phyloP scores from a whole-genome alignment of 2,329 filamentous ascomycete species.

The Waltergamsia citrina region DNA sequence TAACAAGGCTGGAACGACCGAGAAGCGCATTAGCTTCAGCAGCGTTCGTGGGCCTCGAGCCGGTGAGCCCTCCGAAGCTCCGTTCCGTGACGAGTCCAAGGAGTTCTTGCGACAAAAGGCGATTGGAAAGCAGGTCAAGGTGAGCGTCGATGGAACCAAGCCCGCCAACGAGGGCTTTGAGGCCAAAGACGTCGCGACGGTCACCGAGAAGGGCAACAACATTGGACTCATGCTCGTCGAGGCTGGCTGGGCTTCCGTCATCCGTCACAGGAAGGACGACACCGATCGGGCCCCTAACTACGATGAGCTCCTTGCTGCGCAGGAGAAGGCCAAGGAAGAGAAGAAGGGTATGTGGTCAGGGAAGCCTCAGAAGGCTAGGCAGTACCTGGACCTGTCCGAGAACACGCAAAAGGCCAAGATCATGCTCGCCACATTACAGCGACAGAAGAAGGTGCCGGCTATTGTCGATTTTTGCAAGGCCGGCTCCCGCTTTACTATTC shows the following conservation, averaged over 20 bases:
- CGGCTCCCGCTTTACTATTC: slow-evolving; percentile 85
- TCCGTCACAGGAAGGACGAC: slow-evolving; percentile 90
- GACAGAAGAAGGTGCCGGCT: slow-evolving; percentile 86
- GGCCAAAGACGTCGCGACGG: slow-evolving; percentile 86
- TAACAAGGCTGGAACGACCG: slow-evolving; percentile 67
- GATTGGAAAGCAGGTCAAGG: slow-evolving; percentile 91
- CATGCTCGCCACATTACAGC: slow-evolving; percentile 75
- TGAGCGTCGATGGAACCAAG: slow-evolving; percentile 83
- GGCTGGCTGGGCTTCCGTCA: slow-evolving; percentile 86
- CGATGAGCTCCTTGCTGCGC: slow-evolving; percentile 74
- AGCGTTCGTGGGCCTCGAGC: slow-evolving; percentile 90
- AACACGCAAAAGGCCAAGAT: slow-evolving; percentile 92
- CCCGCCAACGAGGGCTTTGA: slow-evolving; percentile 86
- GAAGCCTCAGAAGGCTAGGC: slow-evolving; percentile 75
- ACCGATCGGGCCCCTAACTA: slow-evolving; percentile 91
- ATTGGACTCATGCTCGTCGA: slow-evolving; percentile 79
- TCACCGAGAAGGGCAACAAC: slow-evolving; percentile 78
- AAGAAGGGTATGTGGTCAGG: slow-evolving; percentile 93
- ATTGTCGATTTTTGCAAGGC: slow-evolving; percentile 97
- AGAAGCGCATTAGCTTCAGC: slow-evolving; percentile 87
- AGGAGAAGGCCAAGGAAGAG: slow-evolving; percentile 75
- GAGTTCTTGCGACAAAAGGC: slow-evolving; percentile 89
- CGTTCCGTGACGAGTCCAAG: slow-evolving; percentile 88
- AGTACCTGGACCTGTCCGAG: slow-evolving; percentile 85
- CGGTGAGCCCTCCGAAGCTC: slow-evolving; percentile 75